Base-by-base conservation (phyloP, 805 yeast genomes). In the Yarrowia sp. region DNA sequence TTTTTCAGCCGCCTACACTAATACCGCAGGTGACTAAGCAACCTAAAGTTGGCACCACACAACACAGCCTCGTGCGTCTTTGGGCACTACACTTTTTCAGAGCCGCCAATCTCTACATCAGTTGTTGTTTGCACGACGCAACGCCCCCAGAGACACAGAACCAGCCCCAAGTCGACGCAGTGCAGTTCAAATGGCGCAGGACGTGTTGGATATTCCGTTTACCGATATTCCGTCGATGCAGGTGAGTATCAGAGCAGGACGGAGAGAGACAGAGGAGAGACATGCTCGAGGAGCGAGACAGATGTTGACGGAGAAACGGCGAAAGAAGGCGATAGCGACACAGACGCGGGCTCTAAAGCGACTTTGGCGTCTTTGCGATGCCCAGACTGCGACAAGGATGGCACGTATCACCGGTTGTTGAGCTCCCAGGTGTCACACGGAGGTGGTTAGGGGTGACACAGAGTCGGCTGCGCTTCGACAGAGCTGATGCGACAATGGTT, bases 141-240 rank as follows among this genome's bases (percentile, higher is more conserved):
- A 32, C 39, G 39, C 27, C 55, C 18, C 12, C 14, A 47, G 39
- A 47, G 33, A 47, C 35, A 33, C 39, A 21, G 25, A 22, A 32
- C 39, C 6, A 19, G 16, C 14, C 35, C 35, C 18, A 35, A 44
- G 24, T 27, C 51, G 51, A 44, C 35, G 16, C 51, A 16, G 51
- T n/a, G 51, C 35, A 44, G 24, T 25, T 33, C 31, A 25, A 55
- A 55, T 55, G 61, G 61, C 61, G 29, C 61, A 55, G 47, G 61
- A 55, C 47, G 47, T 55, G 46, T 39, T 55, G 46, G 61, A 55
- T 38, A 39, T 55, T 39, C 61, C 61, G 29, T 55, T 55, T 31
- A 55, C 61, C 35, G 47, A 55, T 31, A 55, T 55, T 55, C 61
- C 61, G 38, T 55, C 61, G 36, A 55, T 55, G 46, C 61, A 55